A percentile compares a stretch with the other conserved stretches of the same genome.
These are phyloP conservation scores for Cryptosporidium felis DNA, from an alignment of 169 alveolate genomes.

Conservation along the genomic window DNA sequence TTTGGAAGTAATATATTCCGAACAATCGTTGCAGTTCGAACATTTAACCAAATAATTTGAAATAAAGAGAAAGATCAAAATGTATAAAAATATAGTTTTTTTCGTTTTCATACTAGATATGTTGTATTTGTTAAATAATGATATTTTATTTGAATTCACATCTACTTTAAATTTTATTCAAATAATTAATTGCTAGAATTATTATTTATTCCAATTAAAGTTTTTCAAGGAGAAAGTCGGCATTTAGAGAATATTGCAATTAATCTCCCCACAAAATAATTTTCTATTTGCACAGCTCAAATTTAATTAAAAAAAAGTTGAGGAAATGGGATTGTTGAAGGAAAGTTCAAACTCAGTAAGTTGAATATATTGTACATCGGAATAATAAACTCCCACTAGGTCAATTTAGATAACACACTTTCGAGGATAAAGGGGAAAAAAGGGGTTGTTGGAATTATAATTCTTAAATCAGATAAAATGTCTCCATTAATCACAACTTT, in stretches of 20 bases:
- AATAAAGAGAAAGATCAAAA: no score
- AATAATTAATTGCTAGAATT: no score
- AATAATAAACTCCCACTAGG: neutral
- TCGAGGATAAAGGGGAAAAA: slow-evolving; percentile 65
- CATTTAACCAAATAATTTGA: neutral
- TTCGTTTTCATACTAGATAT: no score
- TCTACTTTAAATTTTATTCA: no score
- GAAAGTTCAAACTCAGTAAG: slow-evolving; percentile 63
- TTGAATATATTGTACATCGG: neutral
- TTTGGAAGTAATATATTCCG: slow-evolving; percentile 15
- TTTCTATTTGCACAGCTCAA: neutral
- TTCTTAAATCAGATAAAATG: neutral
- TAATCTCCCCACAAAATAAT: slow-evolving; percentile 2
- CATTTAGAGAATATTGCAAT: neutral
- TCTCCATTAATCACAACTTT: slow-evolving; percentile 53
- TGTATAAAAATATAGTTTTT: no score
- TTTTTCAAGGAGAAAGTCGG: no score
- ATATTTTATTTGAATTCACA: no score
- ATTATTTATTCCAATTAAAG: no score
- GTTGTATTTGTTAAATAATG: no score
- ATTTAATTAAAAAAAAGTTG: neutral
- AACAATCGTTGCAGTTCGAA: neutral
- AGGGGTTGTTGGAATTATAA: slow-evolving; percentile 59
- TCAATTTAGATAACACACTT: slow-evolving; percentile 7
- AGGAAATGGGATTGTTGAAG: slow-evolving; percentile 4